These are phyloP conservation scores for Pseudocercospora eumusae DNA, from an alignment of 2,329 filamentous ascomycete species.

Conservation along the genomic window DNA sequence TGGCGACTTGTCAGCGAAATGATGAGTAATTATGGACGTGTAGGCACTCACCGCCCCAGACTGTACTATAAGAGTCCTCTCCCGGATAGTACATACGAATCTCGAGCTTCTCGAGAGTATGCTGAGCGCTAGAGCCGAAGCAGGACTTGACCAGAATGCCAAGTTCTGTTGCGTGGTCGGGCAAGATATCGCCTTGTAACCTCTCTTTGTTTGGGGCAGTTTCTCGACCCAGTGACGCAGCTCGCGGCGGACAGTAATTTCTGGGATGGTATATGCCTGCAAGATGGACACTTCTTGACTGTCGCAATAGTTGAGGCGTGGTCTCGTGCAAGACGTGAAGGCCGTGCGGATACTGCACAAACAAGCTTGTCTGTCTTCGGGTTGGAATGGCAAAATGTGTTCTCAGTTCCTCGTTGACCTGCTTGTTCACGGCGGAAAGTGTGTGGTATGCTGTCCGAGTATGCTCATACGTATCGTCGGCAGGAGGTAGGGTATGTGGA, in stretches of 20 bases:
- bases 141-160: constrained; percentile 39
- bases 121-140: constrained; percentile 33
- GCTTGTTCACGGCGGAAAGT: constrained; percentile 34
- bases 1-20: background rate
- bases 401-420: constrained; percentile 42
- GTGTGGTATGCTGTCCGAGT: constrained; percentile 25
- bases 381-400: constrained; percentile 39
- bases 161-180: constrained; percentile 38
- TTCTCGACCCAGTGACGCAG: constrained; percentile 23
- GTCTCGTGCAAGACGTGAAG: constrained; percentile 44
- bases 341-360: constrained; percentile 46
- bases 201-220: constrained; percentile 12
- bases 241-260: constrained; percentile 24
- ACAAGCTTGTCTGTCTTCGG: constrained; percentile 42
- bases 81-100: constrained; percentile 46
- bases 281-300: constrained; percentile 45
- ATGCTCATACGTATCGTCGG: constrained; percentile 16
- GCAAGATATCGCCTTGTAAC: constrained; percentile 26
- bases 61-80: constrained; percentile 40
- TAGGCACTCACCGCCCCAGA: constrained; percentile 38
- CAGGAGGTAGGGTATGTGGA: constrained; percentile 13
- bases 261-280: constrained; percentile 42
- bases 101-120: constrained; percentile 40
- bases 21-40: background rate
- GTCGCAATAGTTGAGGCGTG: constrained; percentile 45